Evolutionary conservation across 1,284 basidiomycete genomes (phyloP), one percentile per base, ranked within the genome.

Genomic region (Exobasidium cylindrosporum): DNA sequence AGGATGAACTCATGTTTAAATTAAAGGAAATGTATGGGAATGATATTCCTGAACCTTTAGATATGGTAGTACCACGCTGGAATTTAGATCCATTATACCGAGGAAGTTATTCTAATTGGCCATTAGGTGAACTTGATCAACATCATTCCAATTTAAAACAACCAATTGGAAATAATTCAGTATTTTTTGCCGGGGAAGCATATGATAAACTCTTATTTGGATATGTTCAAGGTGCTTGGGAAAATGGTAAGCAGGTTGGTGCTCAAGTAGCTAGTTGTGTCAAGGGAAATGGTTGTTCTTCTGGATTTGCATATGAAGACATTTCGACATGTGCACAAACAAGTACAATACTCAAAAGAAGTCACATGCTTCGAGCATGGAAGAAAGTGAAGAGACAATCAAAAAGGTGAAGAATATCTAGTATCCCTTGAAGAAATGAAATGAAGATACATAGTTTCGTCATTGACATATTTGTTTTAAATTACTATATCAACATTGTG

Each of bases 31-130:
- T 45, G 43, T 45, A 45, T 23, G 43, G 43, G 17, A 23, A 45
- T 45, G 43, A 45, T 45, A 45, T 45, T 11, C 43, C 43, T 3
- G 4, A 45, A 11, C 43, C 43, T 45, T 45, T 45, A 23, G 43
- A 45, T 45, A 11, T 45, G 4, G 4, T 45, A 4, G 10, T 45
- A 2, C 43, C 43, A 45, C 43, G 43, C 10, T 45, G 43, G 43
- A 23, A 45, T 45, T 23, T 17, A 45, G 43, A 45, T 45, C 43
- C 43, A 4, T 45, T 45, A 23, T 45, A 17, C 10, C 43, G 43
- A 17, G 43, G 43, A 45, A 45, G 43, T 11, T 45, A 45, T 45
- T 45, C 43, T 4, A 45, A 45, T 45, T 45, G 43, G 43, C 43
- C 43, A 45, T 11, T 45, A 4, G 43, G 43, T 17, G 43, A 45